Conservation (phyloP, 192 early-diverging fungal species). For the Backusella australiensis region DNA sequence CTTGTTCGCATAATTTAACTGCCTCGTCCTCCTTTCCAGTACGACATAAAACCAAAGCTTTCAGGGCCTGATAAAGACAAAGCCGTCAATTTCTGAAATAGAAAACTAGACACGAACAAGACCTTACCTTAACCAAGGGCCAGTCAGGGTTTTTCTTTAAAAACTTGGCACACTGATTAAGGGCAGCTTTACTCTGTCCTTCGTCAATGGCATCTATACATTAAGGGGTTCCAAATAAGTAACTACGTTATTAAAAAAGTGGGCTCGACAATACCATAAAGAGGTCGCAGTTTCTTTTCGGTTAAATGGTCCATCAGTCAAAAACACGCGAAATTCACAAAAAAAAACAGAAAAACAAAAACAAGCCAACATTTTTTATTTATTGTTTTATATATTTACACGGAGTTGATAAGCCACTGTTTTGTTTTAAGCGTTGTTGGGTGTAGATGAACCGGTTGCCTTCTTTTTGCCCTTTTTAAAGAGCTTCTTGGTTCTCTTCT, state of each 20-base stretch:
- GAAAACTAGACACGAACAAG: not conserved
- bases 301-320: constrained; percentile 17
- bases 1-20: constrained; percentile 54
- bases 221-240: not conserved
- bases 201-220: constrained; percentile 60
- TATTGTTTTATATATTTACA: not conserved
- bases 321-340: not conserved
- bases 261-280: constrained; percentile 48
- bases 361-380: not conserved
- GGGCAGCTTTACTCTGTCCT: constrained; percentile 62
- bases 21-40: constrained; percentile 66
- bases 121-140: constrained; percentile 60
- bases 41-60: constrained; percentile 67
- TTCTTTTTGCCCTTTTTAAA: not conserved
- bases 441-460: not conserved
- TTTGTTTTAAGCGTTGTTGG: not conserved
- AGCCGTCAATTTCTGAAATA: not conserved
- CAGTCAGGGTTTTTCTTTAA: constrained; percentile 70
- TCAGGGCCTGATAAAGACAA: constrained; percentile 55
- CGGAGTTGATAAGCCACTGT: not conserved
- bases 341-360: not conserved
- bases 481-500: not conserved
- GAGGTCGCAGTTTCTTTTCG: constrained; percentile 54
- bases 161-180: constrained; percentile 60
- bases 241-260: not conserved